Percentiles rank a stretch among this genome's conserved stretches.
These are phyloP conservation scores for Cercospora sp. DNA, from an alignment of 2,329 filamentous ascomycete genomes.

Conservation along the genomic window DNA sequence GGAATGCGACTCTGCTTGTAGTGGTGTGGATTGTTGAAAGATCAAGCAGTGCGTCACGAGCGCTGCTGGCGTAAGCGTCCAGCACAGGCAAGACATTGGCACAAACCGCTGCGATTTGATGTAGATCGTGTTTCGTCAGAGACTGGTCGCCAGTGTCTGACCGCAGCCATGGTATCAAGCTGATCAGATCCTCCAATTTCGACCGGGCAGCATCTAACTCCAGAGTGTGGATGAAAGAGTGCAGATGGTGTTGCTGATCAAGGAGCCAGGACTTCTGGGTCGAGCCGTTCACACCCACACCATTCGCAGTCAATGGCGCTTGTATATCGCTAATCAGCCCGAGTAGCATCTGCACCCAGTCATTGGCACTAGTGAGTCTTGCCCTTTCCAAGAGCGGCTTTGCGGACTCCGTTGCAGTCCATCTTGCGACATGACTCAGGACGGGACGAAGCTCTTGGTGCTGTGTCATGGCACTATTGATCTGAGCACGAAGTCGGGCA, in stretches of 20 bases:
- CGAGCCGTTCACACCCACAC: constrained; percentile 56
- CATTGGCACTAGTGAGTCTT: neutral
- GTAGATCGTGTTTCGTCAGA: neutral
- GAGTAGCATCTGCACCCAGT: constrained; percentile 13
- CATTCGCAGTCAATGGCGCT: constrained; percentile 11
- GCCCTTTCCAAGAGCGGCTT: neutral
- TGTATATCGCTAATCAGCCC: constrained; percentile 11
- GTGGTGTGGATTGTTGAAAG: constrained; percentile 67
- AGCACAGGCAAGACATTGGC: constrained; percentile 64
- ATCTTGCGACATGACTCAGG: constrained; percentile 27
- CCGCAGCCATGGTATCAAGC: neutral
- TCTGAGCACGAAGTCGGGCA: neutral
- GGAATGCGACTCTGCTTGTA: constrained; percentile 71
- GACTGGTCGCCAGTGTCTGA: neutral
- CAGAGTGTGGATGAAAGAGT: neutral
- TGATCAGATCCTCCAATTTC: neutral
- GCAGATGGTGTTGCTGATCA: constrained; percentile 15
- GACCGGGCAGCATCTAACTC: neutral
- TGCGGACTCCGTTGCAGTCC: constrained; percentile 40
- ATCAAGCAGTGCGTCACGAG: constrained; percentile 58
- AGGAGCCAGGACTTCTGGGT: constrained; percentile 63
- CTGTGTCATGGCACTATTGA: neutral
- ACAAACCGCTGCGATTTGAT: constrained; percentile 10
- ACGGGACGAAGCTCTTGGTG: constrained; percentile 30
- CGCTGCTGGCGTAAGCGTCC: constrained; percentile 68